These are phyloP conservation scores for Erodium maritimum DNA, from an alignment of 345 rosid species.

Conservation along the genomic window DNA sequence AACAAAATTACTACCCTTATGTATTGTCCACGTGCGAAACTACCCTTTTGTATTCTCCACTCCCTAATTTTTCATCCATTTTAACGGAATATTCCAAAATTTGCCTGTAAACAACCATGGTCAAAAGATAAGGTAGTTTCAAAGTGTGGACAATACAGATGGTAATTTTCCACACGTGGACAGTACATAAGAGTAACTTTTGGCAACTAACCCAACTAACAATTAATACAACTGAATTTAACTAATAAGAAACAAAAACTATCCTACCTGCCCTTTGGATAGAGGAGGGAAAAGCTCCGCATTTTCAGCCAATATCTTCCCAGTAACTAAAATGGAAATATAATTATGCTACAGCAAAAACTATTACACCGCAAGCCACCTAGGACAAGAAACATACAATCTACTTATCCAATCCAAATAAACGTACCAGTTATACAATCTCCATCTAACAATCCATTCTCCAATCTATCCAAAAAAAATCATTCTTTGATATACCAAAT, in stretches of 20 bases:
- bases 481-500: background rate
- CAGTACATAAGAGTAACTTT: no score
- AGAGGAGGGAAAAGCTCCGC: slow-evolving; percentile 48
- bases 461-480: slow-evolving; percentile 44
- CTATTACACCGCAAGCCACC: no score
- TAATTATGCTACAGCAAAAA: slow-evolving; percentile 6
- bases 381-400: slow-evolving; percentile 1
- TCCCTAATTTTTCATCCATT: no score
- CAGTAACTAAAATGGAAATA: slow-evolving; percentile 48
- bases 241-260: background rate
- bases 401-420: background rate
- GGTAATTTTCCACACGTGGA: no score
- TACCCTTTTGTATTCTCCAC: no score
- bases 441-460: slow-evolving; percentile 49
- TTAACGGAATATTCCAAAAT: no score
- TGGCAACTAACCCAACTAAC: no score
- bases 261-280: slow-evolving; percentile 64
- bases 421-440: slow-evolving; percentile 64
- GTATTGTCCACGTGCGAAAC: no score
- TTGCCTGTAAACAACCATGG: no score
- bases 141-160: no score
- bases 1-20: no score
- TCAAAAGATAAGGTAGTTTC: no score
- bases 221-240: background rate
- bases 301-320: slow-evolving; percentile 87